Percentiles rank a stretch among this genome's conserved stretches.
Conservation (phyloP, 208 protist genomes). For the Phytomonas sp. region DNA sequence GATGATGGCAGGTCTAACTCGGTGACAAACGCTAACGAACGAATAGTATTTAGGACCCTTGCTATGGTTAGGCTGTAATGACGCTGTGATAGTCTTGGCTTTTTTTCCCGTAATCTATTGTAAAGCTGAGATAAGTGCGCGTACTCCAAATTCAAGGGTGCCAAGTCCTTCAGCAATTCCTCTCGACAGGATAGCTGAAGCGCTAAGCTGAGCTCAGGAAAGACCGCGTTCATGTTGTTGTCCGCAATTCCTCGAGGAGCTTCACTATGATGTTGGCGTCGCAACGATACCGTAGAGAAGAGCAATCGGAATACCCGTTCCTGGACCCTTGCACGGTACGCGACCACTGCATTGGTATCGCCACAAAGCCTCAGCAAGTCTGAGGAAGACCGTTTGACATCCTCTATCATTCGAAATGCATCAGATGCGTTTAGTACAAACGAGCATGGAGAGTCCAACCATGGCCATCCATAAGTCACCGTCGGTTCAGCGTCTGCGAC, state of each 20-base stretch:
- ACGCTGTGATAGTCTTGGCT: not conserved
- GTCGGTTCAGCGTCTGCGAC: not conserved
- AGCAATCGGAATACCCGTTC: not conserved
- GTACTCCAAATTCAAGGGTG: not conserved
- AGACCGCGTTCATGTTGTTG: not conserved
- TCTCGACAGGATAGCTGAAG: not conserved
- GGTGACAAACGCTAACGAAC: not conserved
- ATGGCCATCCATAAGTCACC: not conserved
- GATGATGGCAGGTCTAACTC: not conserved
- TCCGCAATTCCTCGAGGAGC: not conserved
- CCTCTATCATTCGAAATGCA: not conserved
- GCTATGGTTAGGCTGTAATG: not conserved
- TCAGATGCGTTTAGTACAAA: not conserved
- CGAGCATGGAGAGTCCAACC: not conserved
- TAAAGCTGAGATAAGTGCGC: not conserved
- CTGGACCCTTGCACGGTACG: constrained; percentile 3
- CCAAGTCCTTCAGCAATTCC: not conserved
- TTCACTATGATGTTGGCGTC: not conserved
- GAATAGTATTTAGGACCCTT: not conserved
- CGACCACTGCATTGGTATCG: constrained; percentile 11
- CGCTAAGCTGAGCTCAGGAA: not conserved
- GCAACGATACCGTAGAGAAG: not conserved
- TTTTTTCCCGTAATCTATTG: not conserved
- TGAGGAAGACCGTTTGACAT: constrained; percentile 13
- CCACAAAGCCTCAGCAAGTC: constrained; percentile 36